phyloP scores from a whole-genome alignment of 192 early-diverging fungal species.

The Backusella parvicylindrica region DNA sequence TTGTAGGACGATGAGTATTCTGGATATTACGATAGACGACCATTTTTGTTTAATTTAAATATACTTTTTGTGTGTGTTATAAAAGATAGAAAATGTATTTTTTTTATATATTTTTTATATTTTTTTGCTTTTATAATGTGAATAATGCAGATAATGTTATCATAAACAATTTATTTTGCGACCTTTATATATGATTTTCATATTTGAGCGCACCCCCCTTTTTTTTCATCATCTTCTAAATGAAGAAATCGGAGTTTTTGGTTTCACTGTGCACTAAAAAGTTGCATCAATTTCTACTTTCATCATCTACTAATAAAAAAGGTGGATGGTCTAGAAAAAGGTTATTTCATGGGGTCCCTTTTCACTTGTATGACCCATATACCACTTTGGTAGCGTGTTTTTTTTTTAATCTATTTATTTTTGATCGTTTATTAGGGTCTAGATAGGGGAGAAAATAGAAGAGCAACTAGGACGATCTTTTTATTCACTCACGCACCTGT shows the following conservation, averaged over 20 bases:
- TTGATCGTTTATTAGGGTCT: not conserved
- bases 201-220: not conserved
- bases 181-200: not conserved
- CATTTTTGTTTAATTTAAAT: not conserved
- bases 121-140: not conserved
- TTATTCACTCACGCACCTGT: not conserved
- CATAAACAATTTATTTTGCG: not conserved
- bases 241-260: not conserved
- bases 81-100: not conserved
- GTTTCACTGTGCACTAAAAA: not conserved
- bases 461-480: not conserved
- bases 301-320: not conserved
- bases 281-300: not conserved
- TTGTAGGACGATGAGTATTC: slow-evolving; percentile 28
- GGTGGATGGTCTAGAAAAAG: not conserved
- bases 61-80: not conserved
- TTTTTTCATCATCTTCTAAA: not conserved
- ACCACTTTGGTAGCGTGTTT: no score
- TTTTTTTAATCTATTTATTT: no score
- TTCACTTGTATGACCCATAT: not conserved
- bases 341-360: not conserved
- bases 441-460: not conserved
- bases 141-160: not conserved
- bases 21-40: slow-evolving; percentile 27
- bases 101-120: slow-evolving; percentile 3